Evolutionary conservation across 768 basidiomycete species (phyloP).

Genomic region (Mycena indigotica): DNA sequence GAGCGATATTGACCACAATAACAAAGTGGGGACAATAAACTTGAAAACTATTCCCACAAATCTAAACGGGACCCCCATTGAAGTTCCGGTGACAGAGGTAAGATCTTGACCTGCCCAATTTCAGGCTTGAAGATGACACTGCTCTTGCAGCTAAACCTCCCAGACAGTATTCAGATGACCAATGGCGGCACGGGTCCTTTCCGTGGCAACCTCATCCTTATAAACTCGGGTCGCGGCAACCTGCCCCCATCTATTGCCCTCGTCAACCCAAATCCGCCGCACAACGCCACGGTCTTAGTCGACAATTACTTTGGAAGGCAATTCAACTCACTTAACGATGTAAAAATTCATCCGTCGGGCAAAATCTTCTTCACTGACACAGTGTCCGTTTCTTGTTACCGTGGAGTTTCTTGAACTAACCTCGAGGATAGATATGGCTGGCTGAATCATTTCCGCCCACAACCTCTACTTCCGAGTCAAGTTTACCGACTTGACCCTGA

Average conservation of each 20-base stretch:
- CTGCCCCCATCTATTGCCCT: constrained; percentile 40
- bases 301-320: constrained; percentile 82
- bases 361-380: constrained; percentile 78
- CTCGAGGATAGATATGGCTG: constrained; percentile 41
- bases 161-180: constrained; percentile 66
- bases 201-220: constrained; percentile 46
- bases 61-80: constrained; percentile 38
- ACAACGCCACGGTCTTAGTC: constrained; percentile 68
- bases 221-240: constrained; percentile 58
- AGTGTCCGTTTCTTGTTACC: constrained; percentile 37
- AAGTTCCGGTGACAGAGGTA: constrained; percentile 51
- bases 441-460: constrained; percentile 64
- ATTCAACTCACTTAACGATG: constrained; percentile 74
- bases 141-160: constrained; percentile 52
- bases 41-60: constrained; percentile 53
- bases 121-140: background rate
- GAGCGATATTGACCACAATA: constrained; percentile 66
- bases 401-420: background rate
- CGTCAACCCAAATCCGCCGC: constrained; percentile 53
- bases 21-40: constrained; percentile 61
- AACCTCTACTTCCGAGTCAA: constrained; percentile 68
- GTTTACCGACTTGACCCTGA: constrained; percentile 77
- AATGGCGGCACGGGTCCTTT: constrained; percentile 54
- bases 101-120: background rate
- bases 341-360: constrained; percentile 72